Percentiles rank a stretch among this genome's conserved stretches.
phyloP scores from a whole-genome alignment of 306 rosid species.

The Ziziphus jujuba region DNA sequence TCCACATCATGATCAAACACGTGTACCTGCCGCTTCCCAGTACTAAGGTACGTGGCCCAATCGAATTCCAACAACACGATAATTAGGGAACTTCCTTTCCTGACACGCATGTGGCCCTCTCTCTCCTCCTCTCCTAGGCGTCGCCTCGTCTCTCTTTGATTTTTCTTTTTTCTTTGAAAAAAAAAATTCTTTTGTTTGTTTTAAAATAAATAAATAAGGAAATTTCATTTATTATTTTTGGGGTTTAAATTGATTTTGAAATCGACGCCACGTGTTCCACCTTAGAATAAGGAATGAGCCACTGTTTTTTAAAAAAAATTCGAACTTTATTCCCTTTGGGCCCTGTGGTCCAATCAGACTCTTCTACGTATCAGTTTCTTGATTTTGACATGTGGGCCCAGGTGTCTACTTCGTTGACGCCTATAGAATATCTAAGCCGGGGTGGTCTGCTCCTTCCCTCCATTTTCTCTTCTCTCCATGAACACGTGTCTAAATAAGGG shows the following conservation, averaged over 20 bases:
- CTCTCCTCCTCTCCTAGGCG: slow-evolving; percentile 8
- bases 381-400: slow-evolving; percentile 16
- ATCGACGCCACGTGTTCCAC: slow-evolving; percentile 24
- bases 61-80: neutral
- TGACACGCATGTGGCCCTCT: slow-evolving; percentile 49
- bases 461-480: too few relatives aligned
- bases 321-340: slow-evolving; percentile 18
- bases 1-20: slow-evolving; percentile 13
- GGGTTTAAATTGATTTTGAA: neutral
- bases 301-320: neutral
- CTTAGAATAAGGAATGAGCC: neutral
- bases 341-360: slow-evolving; percentile 39
- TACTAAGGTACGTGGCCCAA: slow-evolving; percentile 33
- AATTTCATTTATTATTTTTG: neutral
- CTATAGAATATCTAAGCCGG: neutral
- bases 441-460: neutral
- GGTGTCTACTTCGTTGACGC: slow-evolving; percentile 35
- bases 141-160: neutral
- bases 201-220: neutral
- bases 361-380: slow-evolving; percentile 21
- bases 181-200: neutral
- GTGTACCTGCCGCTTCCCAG: slow-evolving; percentile 18
- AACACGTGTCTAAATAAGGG: slow-evolving; percentile 21
- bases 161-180: too few relatives aligned
- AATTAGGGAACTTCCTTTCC: slow-evolving; percentile 22